These are phyloP conservation scores for Podaxis mareebaensis DNA, from an alignment of 768 basidiomycete genomes.

Conservation along the genomic window DNA sequence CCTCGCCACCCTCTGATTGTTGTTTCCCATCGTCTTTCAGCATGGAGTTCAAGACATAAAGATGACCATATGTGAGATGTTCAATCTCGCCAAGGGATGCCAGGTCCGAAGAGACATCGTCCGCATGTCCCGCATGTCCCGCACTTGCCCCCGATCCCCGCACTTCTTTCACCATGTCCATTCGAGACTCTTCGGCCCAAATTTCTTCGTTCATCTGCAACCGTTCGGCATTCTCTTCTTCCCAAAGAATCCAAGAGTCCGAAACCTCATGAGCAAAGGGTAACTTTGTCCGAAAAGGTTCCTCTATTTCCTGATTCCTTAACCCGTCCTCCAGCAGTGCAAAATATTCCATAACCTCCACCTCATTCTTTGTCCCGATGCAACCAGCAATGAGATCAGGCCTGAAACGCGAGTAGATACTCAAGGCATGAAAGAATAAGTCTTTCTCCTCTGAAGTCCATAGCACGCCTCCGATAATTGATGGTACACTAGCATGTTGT, in stretches of 20 bases:
- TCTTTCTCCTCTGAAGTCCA: constrained; percentile 76
- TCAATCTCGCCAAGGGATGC: not conserved
- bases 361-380: constrained; percentile 62
- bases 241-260: constrained; percentile 46
- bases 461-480: constrained; percentile 28
- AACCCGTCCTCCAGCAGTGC: constrained; percentile 45
- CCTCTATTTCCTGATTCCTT: constrained; percentile 7
- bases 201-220: constrained; percentile 28
- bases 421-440: constrained; percentile 68
- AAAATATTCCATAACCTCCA: constrained; percentile 72
- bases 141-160: not conserved
- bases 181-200: constrained; percentile 21
- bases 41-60: not conserved
- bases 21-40: not conserved
- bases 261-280: constrained; percentile 68
- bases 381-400: constrained; percentile 76
- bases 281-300: constrained; percentile 66
- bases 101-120: not conserved
- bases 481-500: not conserved
- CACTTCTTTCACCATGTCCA: not conserved
- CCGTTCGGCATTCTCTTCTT: constrained; percentile 42
- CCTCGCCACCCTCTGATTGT: not conserved
- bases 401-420: constrained; percentile 65
- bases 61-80: constrained; percentile 10
- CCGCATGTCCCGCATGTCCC: not conserved